Base-by-base conservation (phyloP, 2,329 filamentous ascomycete genomes). In the Cercospora sesami region DNA sequence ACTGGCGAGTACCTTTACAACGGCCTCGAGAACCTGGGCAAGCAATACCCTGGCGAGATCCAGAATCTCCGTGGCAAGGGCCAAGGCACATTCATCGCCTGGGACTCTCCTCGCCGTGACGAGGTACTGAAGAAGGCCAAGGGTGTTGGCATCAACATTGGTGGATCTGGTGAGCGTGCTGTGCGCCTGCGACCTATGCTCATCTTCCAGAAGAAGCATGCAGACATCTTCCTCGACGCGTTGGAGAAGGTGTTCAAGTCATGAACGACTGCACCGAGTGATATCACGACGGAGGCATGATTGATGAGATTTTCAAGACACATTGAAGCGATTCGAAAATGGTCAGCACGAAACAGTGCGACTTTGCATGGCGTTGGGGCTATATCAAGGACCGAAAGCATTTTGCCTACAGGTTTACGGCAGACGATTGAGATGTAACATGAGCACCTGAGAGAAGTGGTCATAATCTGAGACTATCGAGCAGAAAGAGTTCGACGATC, bases 1-100 rank as follows among this genome's bases (percentile, higher is more conserved):
- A 90, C 92, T 14, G 93, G 93, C 69, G 87, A 90, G 74, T 95
- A 96, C 80, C 86, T 97, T 61, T 96, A 85, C 79, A 81, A 79
- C 68, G 88, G 89, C 68, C 84, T 97, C 60, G 86, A 91, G 80
- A 81, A 78, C 42, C 85, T 97, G 53, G 86, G 88, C 36, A 77
- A 84, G 76, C 86, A 88, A 79, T 94, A 92, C 79, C 93, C 94
- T 1, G 85, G 85, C 39, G 86, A 94, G 79, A 90, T 97, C 80
- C 82, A 87, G 78, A 95, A 96, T 83, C 86, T 97, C 69, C 87
- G 93, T 75, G 94, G 93, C 64, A 92, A 96, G 83, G 91, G 90
- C 60, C 90, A 91, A 82, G 93, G 93, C 73, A 97, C 94, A 9
- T 97, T 96, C 80, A 92, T 97, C 77, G 93, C 94, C 61, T 97